Evolutionary conservation across 495 filamentous ascomycete species (phyloP).

Genomic region (Acidomyces sp.): DNA sequence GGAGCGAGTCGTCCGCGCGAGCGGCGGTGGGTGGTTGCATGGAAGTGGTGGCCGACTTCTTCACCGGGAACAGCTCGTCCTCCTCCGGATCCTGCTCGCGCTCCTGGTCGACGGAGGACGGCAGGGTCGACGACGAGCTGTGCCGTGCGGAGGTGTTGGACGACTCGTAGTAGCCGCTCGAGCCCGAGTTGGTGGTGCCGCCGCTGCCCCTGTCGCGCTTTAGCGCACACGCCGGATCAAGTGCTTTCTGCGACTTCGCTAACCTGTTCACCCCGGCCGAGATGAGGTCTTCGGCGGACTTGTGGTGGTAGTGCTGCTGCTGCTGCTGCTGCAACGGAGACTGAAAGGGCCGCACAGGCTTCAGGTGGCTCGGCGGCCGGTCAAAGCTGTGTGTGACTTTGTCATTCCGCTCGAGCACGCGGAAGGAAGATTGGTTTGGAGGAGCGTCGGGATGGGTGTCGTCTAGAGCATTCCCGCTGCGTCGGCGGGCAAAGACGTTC

Average conservation of each 20-base stretch:
- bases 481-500: slow-evolving; percentile 22
- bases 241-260: not conserved
- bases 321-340: slow-evolving; percentile 15
- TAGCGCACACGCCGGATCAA: slow-evolving; percentile 6
- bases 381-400: slow-evolving; percentile 5
- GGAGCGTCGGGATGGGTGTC: slow-evolving; percentile 2
- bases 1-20: slow-evolving; percentile 10
- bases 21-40: slow-evolving; percentile 6
- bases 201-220: slow-evolving; percentile 21
- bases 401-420: slow-evolving; percentile 20
- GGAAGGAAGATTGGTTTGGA: slow-evolving; percentile 14
- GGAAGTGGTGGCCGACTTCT: slow-evolving; percentile 7
- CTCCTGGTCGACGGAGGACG: slow-evolving; percentile 20
- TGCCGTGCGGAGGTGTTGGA: slow-evolving; percentile 22
- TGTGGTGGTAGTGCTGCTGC: slow-evolving; percentile 1
- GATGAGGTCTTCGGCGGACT: slow-evolving; percentile 14
- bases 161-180: slow-evolving; percentile 20
- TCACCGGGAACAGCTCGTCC: slow-evolving; percentile 19
- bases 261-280: slow-evolving; percentile 17
- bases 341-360: slow-evolving; percentile 9
- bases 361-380: slow-evolving; percentile 5
- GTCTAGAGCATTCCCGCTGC: slow-evolving; percentile 24
- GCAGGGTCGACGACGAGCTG: slow-evolving; percentile 24
- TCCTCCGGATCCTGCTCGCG: slow-evolving; percentile 11
- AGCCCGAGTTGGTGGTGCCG: slow-evolving; percentile 20